Percentiles rank a stretch among this genome's conserved stretches.
phyloP scores from a whole-genome alignment of 2,329 filamentous ascomycete genomes.

The Colletotrichum ledebouriae region DNA sequence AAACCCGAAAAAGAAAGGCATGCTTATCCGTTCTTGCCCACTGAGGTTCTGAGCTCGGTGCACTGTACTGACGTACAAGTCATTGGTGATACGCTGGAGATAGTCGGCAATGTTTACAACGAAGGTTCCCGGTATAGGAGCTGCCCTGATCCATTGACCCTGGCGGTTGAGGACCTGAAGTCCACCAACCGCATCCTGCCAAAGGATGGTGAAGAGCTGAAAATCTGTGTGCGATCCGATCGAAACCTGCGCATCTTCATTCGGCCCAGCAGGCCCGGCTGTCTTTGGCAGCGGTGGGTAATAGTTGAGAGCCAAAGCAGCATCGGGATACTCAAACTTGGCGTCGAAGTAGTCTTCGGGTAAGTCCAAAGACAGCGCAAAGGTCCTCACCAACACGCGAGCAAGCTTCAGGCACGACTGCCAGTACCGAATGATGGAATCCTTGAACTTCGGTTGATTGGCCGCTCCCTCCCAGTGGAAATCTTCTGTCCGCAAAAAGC shows the following conservation, averaged over 20 bases:
- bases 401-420: constrained; percentile 62
- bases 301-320: constrained; percentile 57
- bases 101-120: constrained; percentile 68
- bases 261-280: not conserved
- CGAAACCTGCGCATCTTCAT: constrained; percentile 48
- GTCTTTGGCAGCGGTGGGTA: constrained; percentile 48
- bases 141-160: constrained; percentile 57
- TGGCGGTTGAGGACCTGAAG: constrained; percentile 58
- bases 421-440: constrained; percentile 62
- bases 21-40: constrained; percentile 56
- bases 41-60: constrained; percentile 61
- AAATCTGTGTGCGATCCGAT: constrained; percentile 68
- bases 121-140: constrained; percentile 57
- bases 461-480: constrained; percentile 66
- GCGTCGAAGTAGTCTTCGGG: constrained; percentile 68
- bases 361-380: constrained; percentile 68
- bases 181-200: constrained; percentile 58
- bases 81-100: constrained; percentile 65
- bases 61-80: constrained; percentile 62
- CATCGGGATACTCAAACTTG: constrained; percentile 65
- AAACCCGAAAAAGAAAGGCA: constrained; percentile 63
- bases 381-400: constrained; percentile 63
- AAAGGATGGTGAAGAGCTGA: constrained; percentile 63
- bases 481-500: constrained; percentile 60
- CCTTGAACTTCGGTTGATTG: constrained; percentile 63